Base-by-base conservation (phyloP, 2,329 filamentous ascomycete genomes). In the Sarocladium kiliense region DNA sequence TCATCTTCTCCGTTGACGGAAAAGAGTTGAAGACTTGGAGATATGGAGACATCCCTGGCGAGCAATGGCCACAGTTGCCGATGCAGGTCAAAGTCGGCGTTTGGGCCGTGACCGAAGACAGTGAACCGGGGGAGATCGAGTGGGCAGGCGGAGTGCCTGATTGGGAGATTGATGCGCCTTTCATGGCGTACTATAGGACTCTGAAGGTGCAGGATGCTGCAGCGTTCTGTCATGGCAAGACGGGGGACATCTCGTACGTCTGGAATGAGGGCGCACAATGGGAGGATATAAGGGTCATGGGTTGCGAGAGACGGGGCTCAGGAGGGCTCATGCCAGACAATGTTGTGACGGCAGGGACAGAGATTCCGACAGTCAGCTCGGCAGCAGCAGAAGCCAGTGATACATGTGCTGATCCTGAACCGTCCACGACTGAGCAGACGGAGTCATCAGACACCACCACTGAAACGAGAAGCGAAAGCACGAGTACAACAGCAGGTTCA, bases 61-160 rank as follows among this genome's bases (percentile, higher is more conserved):
- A 74, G 7, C 66, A 66, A 41, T 90, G 79, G 70, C 87, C 87
- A 2, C 87, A 89, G 70, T 87, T 85, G 1, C 87, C 87, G 10
- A 86, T 86, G 79, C 79, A 80, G 55, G 66, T 87, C 62, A 84
- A 84, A 73, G 72, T 87, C 51, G 82, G 84, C 53, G 78, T 78
- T 59, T 83, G 79, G 75, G 70, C 77, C 44, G 78, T 72, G 21
- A 80, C 78, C 61, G 71, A 74, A 54, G 68, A 71, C 3, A 64
- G 75, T 62, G 68, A 78, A 60, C 68, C 76, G n/a, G 85, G 86
- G 49, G 87, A 84, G 23, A 77, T 86, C 56, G 66, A 81, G 55
- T 89, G 86, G 87, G 85, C 86, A 45, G 85, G 86, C 49, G 86
- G 87, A 56, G 54, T 68, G 18, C 68, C 69, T 2, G 60, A 69